phyloP scores from a whole-genome alignment of 495 filamentous ascomycete species.

The Aspergillus leporis region DNA sequence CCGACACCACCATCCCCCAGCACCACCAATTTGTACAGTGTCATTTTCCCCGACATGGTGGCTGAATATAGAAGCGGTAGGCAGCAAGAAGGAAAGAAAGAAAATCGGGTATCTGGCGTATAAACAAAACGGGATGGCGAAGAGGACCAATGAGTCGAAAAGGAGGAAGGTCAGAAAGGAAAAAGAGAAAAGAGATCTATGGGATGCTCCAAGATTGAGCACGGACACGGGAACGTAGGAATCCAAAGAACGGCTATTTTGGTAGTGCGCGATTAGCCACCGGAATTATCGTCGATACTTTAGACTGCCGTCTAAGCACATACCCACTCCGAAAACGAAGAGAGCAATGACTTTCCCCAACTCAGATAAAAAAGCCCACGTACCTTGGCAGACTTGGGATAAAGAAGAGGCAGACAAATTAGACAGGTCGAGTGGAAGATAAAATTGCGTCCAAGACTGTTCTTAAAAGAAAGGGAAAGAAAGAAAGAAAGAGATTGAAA shows the following conservation, averaged over 20 bases:
- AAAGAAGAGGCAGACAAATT: constrained; percentile 6
- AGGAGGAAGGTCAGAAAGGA: constrained; percentile 12
- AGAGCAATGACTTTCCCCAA: constrained; percentile 12
- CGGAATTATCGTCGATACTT: constrained; percentile 24
- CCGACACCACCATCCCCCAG: constrained; percentile 91
- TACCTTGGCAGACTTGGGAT: constrained; percentile 10
- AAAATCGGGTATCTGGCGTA: constrained; percentile 7
- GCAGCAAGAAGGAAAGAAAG: constrained; percentile 6
- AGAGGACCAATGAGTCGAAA: constrained; percentile 12
- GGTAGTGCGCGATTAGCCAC: constrained; percentile 32
- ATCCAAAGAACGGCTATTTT: constrained; percentile 28
- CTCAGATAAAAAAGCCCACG: constrained; percentile 12
- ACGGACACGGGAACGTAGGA: constrained; percentile 29
- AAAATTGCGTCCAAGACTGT: background rate
- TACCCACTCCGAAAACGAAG: constrained; percentile 16
- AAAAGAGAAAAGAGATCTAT: constrained; percentile 23
- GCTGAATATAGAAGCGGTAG: constrained; percentile 14
- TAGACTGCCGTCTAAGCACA: constrained; percentile 22
- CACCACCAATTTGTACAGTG: constrained; percentile 97
- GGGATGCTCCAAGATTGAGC: constrained; percentile 23
- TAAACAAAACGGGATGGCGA: constrained; percentile 13
- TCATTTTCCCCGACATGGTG: constrained; percentile 81
- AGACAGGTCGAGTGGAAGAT: background rate
- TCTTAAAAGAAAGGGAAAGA: background rate
- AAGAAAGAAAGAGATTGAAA: background rate